Evolutionary conservation across 768 basidiomycete genomes (phyloP), one percentile per base, ranked within the genome.

Genomic region (Pholiota microspora): DNA sequence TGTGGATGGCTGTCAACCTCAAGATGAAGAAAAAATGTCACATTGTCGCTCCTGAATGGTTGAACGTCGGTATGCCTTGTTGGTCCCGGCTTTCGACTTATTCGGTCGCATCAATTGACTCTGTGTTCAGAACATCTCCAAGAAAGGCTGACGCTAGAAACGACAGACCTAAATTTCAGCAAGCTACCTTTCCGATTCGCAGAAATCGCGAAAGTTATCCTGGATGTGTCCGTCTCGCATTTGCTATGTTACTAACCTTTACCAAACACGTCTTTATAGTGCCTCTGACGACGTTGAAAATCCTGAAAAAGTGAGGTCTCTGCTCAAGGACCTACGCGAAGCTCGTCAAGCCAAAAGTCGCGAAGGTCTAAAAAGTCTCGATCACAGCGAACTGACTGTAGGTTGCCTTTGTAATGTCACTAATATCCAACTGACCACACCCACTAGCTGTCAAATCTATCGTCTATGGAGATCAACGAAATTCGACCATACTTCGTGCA

Each of bases 11-110:
- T 0, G 75, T 91, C 2, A 93, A 96, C 65, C 75, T 98, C 47
- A 99, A 99, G 73, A 68, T 86, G 64, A 97, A 98, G 77, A 89
- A 91, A 68, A 95, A 94, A 71, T 98, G 96, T 58, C 86, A 92
- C 61, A 93, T 99, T 47, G 78, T 98, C 12, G 79, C 93, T 1
- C 97, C 97, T 2, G 78, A 81, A 27, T 99, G 97, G 97, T 75
- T 99, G 25, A 83, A 76, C 58, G 82, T 90, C 36, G 93, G 94
- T 95, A 58, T 56, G 89, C 73, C 31, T 10, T 16, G 31, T 32
- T 45, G 18, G 4, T 10, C 36, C 27, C 49, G 4, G 6, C 8
- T 12, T n/a, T 3, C 40, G 40, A 21, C 28, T 29, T 7, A 47
- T 25, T 25, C 16, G 24, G n/a, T 53, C 18, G 3, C 28, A 46